Base-by-base conservation (phyloP, 1,284 basidiomycete species). In the Prillingera fragicola region DNA sequence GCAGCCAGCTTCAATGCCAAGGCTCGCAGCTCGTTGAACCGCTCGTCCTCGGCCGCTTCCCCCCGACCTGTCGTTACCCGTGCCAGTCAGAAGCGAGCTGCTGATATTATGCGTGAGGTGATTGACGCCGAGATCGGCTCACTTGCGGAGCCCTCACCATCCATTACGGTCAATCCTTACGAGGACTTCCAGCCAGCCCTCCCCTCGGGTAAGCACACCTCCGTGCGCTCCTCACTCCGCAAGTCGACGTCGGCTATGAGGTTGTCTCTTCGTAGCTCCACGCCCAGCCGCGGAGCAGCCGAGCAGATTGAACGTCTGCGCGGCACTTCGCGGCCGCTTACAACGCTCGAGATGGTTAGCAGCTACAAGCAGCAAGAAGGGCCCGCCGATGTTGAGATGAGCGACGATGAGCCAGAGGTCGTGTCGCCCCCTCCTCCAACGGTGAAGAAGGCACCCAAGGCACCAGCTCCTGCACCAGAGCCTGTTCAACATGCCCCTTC, bases 151-250 rank as follows among this genome's bases (percentile, higher is more conserved):
- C 10, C 45, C 27, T 48, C 46, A 37, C 45, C 50, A 4, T 51
- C 53, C 23, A 50, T 65, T 14, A 55, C 65, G 21, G 54, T 65
- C 52, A 69, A 67, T 45, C 62, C 65, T 6, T 69, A 69, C 43
- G 62, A 69, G 34, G 37, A 46, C 38, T 4, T 28, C 38, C 10
- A 22, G 29, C n/a, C 15, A 32, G 19, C 26, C 24, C 26, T 18
- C 43, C 33, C 48, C 3, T 27, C 33, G 18, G 48, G 42, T 18
- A 44, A 41, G 38, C 25, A 40, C 8, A 27, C 27, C 3, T 22
- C 43, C 5, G 22, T 33, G 13, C 33, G 33, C 22, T 43, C 47
- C 2, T 34, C 36, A 3, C 21, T 50, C 8, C 48, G 48, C 28
- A 34, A 40, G 27, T 43, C 46, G 37, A 31, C 46, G 5, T 35